phyloP scores from a whole-genome alignment of 2,329 filamentous ascomycete species.

The Rutstroemia sydowiana region DNA sequence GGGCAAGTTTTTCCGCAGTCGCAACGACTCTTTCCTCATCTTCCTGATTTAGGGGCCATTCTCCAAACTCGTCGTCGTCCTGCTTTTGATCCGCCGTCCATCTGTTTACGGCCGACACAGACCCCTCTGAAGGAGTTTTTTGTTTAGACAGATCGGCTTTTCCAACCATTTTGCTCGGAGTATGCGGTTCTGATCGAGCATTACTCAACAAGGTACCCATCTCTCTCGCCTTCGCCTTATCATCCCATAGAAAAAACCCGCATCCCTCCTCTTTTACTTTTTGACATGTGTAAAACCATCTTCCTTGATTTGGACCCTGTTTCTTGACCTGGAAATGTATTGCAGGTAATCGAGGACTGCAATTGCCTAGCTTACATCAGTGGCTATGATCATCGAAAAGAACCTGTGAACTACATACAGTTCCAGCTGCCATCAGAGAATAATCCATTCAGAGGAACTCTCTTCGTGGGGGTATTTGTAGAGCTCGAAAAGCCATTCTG shows the following conservation, averaged over 20 bases:
- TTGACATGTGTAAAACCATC: slow-evolving; percentile 48
- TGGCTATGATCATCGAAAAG: background rate
- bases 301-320: slow-evolving; percentile 42
- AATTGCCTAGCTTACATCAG: slow-evolving; percentile 8
- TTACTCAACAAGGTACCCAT: slow-evolving; percentile 37
- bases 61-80: slow-evolving; percentile 26
- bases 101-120: slow-evolving; percentile 14
- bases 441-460: slow-evolving; percentile 9
- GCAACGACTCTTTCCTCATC: slow-evolving; percentile 20
- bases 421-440: slow-evolving; percentile 12
- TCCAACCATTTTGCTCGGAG: slow-evolving; percentile 6
- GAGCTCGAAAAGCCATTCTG: background rate
- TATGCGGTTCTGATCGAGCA: slow-evolving; percentile 36
- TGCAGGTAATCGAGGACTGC: slow-evolving; percentile 11
- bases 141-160: slow-evolving; percentile 11
- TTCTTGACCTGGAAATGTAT: slow-evolving; percentile 37
- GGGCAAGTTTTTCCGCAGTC: slow-evolving; percentile 3
- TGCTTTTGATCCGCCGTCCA: slow-evolving; percentile 12
- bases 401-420: background rate
- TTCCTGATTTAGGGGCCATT: slow-evolving; percentile 19
- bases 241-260: slow-evolving; percentile 51
- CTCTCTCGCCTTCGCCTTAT: slow-evolving; percentile 43
- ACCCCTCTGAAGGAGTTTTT: slow-evolving; percentile 14
- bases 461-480: background rate
- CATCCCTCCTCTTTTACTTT: slow-evolving; percentile 39